phyloP scores from a whole-genome alignment of 1,284 basidiomycete genomes.

The Fomes fomentarius region DNA sequence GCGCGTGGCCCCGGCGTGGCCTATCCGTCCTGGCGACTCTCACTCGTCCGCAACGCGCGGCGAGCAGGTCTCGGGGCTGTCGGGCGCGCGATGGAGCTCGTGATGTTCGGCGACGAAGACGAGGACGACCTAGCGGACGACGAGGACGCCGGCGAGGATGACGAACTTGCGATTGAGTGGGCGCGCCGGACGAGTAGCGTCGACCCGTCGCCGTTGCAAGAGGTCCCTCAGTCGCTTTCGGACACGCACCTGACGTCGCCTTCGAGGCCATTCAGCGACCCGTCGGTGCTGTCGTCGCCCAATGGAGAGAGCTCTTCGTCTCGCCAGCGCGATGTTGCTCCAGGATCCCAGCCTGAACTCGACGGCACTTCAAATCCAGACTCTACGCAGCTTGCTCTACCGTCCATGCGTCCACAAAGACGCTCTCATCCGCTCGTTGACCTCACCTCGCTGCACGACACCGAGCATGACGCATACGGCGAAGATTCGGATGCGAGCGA shows the following conservation, averaged over 20 bases:
- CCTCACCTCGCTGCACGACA: conserved; percentile 19
- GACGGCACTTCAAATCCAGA: background rate
- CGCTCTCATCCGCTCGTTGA: conserved; percentile 5
- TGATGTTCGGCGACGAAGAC: conserved; percentile 41
- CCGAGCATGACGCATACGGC: conserved; percentile 33
- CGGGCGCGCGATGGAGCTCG: conserved; percentile 52
- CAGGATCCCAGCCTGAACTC: no score
- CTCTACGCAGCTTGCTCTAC: background rate
- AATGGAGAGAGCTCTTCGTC: no score
- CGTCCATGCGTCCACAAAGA: background rate
- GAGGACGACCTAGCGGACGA: conserved; percentile 11
- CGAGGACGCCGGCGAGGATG: conserved; percentile 5
- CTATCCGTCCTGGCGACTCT: conserved; percentile 66
- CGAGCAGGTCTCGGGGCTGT: conserved; percentile 58
- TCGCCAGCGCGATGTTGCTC: no score
- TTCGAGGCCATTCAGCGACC: conserved; percentile 20
- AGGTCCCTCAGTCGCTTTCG: background rate
- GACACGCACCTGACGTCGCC: background rate
- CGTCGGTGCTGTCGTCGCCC: conserved; percentile 2
- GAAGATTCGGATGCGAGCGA: conserved; percentile 55
- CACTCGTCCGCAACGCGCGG: conserved; percentile 51
- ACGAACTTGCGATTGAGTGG: conserved; percentile 19
- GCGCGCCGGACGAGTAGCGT: conserved; percentile 16
- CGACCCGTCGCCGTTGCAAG: conserved; percentile 8
- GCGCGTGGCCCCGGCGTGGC: conserved; percentile 38